A percentile compares a stretch with the other conserved stretches of the same genome.
Evolutionary conservation across 2,329 filamentous ascomycete species (phyloP).

Genomic region (Triangularia verruculosa): DNA sequence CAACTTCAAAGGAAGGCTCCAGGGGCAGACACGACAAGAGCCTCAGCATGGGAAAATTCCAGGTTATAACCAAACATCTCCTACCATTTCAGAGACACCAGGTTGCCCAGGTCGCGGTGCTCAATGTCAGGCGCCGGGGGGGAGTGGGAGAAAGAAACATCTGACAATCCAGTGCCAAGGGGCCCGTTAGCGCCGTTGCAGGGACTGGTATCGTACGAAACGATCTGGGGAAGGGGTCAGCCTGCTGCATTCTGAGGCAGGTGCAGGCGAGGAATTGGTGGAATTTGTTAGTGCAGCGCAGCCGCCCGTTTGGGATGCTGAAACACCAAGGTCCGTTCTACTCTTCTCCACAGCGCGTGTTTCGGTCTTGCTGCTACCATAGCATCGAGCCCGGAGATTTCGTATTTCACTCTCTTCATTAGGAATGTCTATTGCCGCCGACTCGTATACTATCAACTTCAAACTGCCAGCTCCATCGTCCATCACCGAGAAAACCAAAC

Average conservation of each 20-base stretch:
- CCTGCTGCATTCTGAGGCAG: not conserved
- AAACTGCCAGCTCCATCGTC: too few relatives aligned
- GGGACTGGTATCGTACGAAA: constrained; percentile 3
- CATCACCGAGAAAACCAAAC: not conserved
- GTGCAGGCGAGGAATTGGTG: not conserved
- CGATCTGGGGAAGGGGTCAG: not conserved
- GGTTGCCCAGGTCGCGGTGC: not conserved
- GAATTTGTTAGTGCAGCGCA: not conserved
- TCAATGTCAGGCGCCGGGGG: not conserved
- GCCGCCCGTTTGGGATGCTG: not conserved
- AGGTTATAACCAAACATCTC: not conserved
- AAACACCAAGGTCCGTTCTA: not conserved
- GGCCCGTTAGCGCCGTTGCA: constrained; percentile 1
- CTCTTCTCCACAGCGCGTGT: not conserved
- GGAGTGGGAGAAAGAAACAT: not conserved
- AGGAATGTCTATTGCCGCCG: not conserved
- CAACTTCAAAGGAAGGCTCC: not conserved
- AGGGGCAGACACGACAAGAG: not conserved
- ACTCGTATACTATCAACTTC: not conserved
- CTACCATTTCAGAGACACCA: not conserved
- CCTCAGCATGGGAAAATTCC: too few relatives aligned
- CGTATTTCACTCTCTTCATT: not conserved
- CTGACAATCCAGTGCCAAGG: not conserved
- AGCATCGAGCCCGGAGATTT: not conserved
- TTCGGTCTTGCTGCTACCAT: not conserved